phyloP scores from a whole-genome alignment of 352 stramenopile genomes.

The Pythium vanterpoolii region DNA sequence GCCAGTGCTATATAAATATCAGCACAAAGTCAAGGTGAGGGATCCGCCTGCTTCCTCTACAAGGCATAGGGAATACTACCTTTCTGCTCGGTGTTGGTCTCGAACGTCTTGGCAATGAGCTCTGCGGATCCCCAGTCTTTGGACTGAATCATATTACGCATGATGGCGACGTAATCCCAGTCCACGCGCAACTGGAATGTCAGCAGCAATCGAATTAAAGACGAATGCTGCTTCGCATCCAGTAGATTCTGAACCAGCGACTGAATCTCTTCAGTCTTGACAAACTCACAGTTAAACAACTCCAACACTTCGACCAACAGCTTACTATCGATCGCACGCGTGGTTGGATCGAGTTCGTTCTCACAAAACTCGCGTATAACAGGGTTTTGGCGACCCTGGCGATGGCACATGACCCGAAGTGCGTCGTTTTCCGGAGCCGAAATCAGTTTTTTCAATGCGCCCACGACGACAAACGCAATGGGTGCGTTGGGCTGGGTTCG shows the following conservation, averaged over 20 bases:
- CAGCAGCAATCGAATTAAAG: slow-evolving; percentile 45
- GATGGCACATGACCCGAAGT: slow-evolving; percentile 5
- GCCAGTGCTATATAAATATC: slow-evolving; percentile 25
- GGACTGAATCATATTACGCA: slow-evolving; percentile 33
- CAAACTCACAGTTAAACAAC: slow-evolving; percentile 44
- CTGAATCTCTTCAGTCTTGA: slow-evolving; percentile 24
- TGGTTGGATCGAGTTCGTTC: slow-evolving; percentile 8
- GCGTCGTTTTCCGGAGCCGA: background rate
- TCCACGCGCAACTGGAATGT: slow-evolving; percentile 27
- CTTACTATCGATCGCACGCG: slow-evolving; percentile 34
- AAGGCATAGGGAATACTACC: slow-evolving; percentile 12
- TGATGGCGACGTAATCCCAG: slow-evolving; percentile 35
- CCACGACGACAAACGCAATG: slow-evolving; percentile 52
- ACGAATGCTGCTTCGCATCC: slow-evolving; percentile 39
- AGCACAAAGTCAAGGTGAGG: background rate
- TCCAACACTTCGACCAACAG: slow-evolving; percentile 58
- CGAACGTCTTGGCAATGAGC: slow-evolving; percentile 41
- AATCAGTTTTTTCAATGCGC: slow-evolving; percentile 40
- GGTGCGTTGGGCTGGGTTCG: slow-evolving; percentile 39
- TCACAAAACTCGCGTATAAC: slow-evolving; percentile 35
- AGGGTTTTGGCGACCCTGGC: slow-evolving; percentile 26
- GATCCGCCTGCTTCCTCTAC: background rate
- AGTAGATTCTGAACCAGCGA: slow-evolving; percentile 27
- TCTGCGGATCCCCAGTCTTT: slow-evolving; percentile 69
- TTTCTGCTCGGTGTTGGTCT: slow-evolving; percentile 9